Evolutionary conservation across 257 asterid species (phyloP), one percentile per base, ranked within the genome.

Genomic region (Mentha longifolia): DNA sequence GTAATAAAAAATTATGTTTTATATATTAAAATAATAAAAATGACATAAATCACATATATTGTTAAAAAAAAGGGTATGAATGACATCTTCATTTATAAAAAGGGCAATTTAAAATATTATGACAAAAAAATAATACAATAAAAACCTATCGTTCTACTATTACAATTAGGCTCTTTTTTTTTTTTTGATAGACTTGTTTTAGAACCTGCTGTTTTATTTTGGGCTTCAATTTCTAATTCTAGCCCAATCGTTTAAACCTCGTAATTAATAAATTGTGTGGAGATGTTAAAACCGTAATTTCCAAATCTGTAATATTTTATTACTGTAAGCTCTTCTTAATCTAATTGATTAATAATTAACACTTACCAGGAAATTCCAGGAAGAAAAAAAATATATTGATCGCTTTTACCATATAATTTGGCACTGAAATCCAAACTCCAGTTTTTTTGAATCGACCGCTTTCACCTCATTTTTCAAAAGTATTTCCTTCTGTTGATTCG

Each of bases 401-500:
- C 13, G 57, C 13, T 65, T 65, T 31, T 3, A 37, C 43, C 28
- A 61, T 30, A 30, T 42, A 9, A 15, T 73, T 74, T 13, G 78
- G 73, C 78, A 62, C 81, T 72, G 78, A 80, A 72, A 60, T 67
- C 59, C 35, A 51, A 11, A 70, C 12, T 65, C 16, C 65, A 46
- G 55, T 17, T 62, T 62, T n/a, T 17, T 49, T 68, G 68, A 58
- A 62, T 62, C 63, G n/a, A 16, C 3, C 54, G 55, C 22, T 45
- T 45, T 52, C 11, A 11, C 41, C 15, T 52, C 37, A 12, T 19
- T 6, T 49, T 54, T 5, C 55, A 39, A 42, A 3, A 19, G 6
- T 30, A 58, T 22, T 5, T 5, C n/a, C 31, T 16, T 19, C 9
- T 33, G 35, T 74, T 52, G 63, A 54, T 58, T 70, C 67, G 62